Conservation (phyloP, 345 rosid species). For the Adansonia digitata region DNA sequence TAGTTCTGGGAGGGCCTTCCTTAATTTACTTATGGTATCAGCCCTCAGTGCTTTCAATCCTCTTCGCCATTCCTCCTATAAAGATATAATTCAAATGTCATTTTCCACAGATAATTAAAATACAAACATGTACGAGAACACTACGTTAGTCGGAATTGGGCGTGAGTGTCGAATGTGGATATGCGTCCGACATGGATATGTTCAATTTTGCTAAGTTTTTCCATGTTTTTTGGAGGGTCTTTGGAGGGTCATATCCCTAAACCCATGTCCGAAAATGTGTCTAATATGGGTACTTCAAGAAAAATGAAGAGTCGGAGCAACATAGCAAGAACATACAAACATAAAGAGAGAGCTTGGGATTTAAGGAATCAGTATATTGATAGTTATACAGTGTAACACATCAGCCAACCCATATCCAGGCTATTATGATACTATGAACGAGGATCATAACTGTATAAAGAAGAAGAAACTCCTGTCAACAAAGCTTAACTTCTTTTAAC, state of each 20-base stretch:
- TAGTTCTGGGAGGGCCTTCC: conserved; percentile 66
- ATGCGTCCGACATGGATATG: too few species aligned
- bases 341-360: not conserved
- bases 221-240: too few species aligned
- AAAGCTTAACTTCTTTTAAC: not conserved
- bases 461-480: not conserved
- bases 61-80: conserved; percentile 88
- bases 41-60: conserved; percentile 70
- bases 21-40: conserved; percentile 60
- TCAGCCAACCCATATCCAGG: not conserved
- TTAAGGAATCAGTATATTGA: not conserved
- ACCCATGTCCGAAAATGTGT: too few species aligned
- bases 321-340: not conserved
- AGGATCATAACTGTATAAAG: not conserved
- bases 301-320: too few species aligned
- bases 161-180: too few species aligned
- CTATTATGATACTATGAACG: not conserved
- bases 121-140: not conserved
- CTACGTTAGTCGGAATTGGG: too few species aligned
- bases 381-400: not conserved
- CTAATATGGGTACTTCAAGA: too few species aligned
- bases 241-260: too few species aligned
- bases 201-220: too few species aligned
- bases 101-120: not conserved
- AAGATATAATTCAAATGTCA: not conserved